Conservation (phyloP, 495 filamentous ascomycete species). For the Aspergillus heteromorphus region DNA sequence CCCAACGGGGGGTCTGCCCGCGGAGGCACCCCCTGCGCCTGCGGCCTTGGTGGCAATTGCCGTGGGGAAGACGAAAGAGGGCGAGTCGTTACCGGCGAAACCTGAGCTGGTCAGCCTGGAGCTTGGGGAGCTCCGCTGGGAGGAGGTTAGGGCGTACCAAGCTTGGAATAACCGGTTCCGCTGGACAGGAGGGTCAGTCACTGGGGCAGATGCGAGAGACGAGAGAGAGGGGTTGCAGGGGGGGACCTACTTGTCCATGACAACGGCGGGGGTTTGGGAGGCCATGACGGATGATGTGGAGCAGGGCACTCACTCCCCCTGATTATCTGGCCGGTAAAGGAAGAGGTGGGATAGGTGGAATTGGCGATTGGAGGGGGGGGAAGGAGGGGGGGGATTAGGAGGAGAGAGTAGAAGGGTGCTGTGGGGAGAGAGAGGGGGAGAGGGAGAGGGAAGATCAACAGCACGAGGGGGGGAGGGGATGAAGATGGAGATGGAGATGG, state of each 20-base stretch:
- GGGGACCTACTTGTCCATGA: slow-evolving; percentile 98
- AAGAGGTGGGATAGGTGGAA: not conserved
- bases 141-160: slow-evolving; percentile 56
- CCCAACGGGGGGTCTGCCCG: slow-evolving; percentile 80
- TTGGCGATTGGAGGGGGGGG: slow-evolving; percentile 5
- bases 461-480: too few relatives aligned
- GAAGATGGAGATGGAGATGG: too few relatives aligned
- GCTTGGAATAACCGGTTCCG: slow-evolving; percentile 98
- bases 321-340: slow-evolving; percentile 7
- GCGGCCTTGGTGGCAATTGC: slow-evolving; percentile 93
- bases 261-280: slow-evolving; percentile 98
- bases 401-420: too few relatives aligned
- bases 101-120: slow-evolving; percentile 51
- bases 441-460: too few relatives aligned
- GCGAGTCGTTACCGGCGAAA: slow-evolving; percentile 98
- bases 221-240: slow-evolving; percentile 5
- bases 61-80: slow-evolving; percentile 97
- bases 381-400: slow-evolving; percentile 1
- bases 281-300: slow-evolving; percentile 60
- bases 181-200: slow-evolving; percentile 42
- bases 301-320: slow-evolving; percentile 20
- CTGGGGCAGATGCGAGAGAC: not conserved
- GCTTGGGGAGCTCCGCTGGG: slow-evolving; percentile 3
- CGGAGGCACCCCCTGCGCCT: slow-evolving; percentile 66
- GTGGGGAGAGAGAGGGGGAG: too few relatives aligned